phyloP scores from a whole-genome alignment of 2,329 filamentous ascomycete genomes.

The Aspergillus pseudoviridinutans region DNA sequence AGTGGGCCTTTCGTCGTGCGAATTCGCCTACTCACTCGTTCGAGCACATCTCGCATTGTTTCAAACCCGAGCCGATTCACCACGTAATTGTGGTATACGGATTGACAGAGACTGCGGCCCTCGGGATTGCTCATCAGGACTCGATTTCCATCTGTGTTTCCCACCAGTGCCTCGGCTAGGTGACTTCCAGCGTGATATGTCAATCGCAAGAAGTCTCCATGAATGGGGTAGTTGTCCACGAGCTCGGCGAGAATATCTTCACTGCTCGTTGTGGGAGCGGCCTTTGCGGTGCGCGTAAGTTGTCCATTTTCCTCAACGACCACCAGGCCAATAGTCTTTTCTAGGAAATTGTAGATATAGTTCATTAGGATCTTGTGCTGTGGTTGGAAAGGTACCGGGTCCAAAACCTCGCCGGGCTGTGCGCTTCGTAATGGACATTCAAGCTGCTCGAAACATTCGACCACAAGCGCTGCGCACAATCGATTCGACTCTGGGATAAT shows the following conservation, averaged over 20 bases:
- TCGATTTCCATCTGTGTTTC: background rate
- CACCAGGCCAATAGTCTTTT: slow-evolving; percentile 25
- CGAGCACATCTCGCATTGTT: background rate
- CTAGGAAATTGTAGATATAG: slow-evolving; percentile 29
- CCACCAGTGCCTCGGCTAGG: slow-evolving; percentile 1
- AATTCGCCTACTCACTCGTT: background rate
- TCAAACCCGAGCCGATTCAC: background rate
- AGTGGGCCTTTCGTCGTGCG: slow-evolving; percentile 21
- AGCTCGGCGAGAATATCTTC: background rate
- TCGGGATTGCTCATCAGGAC: background rate
- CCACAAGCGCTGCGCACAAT: slow-evolving; percentile 9
- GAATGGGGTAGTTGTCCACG: background rate
- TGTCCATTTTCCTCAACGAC: slow-evolving; percentile 14
- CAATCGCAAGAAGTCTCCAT: background rate
- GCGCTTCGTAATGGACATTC: slow-evolving; percentile 18
- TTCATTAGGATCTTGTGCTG: slow-evolving; percentile 24
- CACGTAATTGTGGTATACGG: background rate
- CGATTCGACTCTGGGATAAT: background rate
- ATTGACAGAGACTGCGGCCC: background rate
- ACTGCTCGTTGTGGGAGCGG: slow-evolving; percentile 10
- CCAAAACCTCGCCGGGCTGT: slow-evolving; percentile 12
- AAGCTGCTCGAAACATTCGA: slow-evolving; percentile 31
- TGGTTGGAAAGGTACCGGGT: slow-evolving; percentile 18
- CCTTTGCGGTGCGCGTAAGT: slow-evolving; percentile 25
- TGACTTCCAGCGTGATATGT: background rate